Conservation (phyloP, 306 rosid genomes). For the Glycine tomentella region DNA sequence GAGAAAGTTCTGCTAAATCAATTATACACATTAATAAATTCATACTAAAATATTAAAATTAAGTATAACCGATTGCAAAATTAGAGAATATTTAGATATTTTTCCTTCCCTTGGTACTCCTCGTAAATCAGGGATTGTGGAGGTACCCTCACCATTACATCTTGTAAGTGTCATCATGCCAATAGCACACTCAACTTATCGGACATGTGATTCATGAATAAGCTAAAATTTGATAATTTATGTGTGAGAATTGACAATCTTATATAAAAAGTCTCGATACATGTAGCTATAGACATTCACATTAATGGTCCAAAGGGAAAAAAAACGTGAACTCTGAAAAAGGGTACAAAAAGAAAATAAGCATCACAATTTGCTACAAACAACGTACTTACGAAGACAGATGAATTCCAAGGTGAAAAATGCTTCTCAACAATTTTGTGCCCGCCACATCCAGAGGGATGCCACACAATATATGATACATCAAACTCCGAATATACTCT, state of each 20-base stretch:
- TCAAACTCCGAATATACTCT: slow-evolving; percentile 54
- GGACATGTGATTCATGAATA: neutral
- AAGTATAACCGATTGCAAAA: too few relatives aligned
- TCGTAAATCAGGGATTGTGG: neutral
- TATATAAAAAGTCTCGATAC: slow-evolving; percentile 55
- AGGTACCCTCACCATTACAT: neutral
- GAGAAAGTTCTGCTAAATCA: too few relatives aligned
- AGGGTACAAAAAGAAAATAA: slow-evolving; percentile 43
- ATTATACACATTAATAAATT: too few relatives aligned
- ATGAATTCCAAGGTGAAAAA: slow-evolving; percentile 53
- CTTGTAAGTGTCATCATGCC: neutral
- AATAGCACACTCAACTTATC: neutral
- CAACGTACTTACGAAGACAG: slow-evolving; percentile 65
- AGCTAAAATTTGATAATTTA: slow-evolving; percentile 43
- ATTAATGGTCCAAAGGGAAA: slow-evolving; percentile 61
- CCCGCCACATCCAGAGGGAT: slow-evolving; percentile 57
- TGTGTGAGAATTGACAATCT: slow-evolving; percentile 64
- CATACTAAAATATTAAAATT: too few relatives aligned
- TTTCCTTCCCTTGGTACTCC: too few relatives aligned
- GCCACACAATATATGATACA: slow-evolving; percentile 46
- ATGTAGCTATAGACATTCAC: slow-evolving; percentile 78
- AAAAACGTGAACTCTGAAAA: slow-evolving; percentile 47
- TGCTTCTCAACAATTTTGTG: slow-evolving; percentile 52
- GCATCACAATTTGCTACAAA: slow-evolving; percentile 70
- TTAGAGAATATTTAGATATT: too few relatives aligned